phyloP scores from a whole-genome alignment of 805 yeast genomes.

The Sugiyamaella valdiviana region DNA sequence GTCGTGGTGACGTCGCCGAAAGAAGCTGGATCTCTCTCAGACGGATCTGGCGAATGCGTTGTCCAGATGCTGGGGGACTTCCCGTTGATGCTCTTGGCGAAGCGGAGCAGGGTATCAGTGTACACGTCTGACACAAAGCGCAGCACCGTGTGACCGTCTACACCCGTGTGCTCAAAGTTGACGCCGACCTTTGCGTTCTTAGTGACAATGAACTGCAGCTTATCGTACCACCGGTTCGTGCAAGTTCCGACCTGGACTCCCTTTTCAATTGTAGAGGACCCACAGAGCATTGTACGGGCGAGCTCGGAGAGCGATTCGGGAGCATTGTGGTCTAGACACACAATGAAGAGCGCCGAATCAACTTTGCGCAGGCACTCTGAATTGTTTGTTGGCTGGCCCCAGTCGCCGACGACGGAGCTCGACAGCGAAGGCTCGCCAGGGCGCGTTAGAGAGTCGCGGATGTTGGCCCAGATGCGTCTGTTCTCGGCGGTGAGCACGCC shows the following conservation, averaged over 20 bases:
- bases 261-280: slow-evolving; percentile 66
- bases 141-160: slow-evolving; percentile 90
- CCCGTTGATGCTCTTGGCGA: slow-evolving; percentile 75
- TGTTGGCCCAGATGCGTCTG: slow-evolving; percentile 77
- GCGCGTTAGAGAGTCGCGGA: slow-evolving; percentile 40
- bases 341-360: slow-evolving; percentile 75
- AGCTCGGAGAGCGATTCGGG: slow-evolving; percentile 52
- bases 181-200: slow-evolving; percentile 88
- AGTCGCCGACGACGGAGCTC: neutral
- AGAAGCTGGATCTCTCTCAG: slow-evolving; percentile 37
- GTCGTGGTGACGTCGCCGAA: slow-evolving; percentile 48
- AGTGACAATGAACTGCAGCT: slow-evolving; percentile 79
- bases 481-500: slow-evolving; percentile 90
- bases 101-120: slow-evolving; percentile 81
- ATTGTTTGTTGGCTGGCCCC: slow-evolving; percentile 41
- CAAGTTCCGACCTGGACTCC: slow-evolving; percentile 93
- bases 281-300: slow-evolving; percentile 83
- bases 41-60: slow-evolving; percentile 43
- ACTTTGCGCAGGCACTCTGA: slow-evolving; percentile 65
- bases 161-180: slow-evolving; percentile 86
- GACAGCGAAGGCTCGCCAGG: slow-evolving; percentile 34
- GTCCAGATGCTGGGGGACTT: slow-evolving; percentile 71
- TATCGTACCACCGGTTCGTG: slow-evolving; percentile 93
- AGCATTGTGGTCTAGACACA: slow-evolving; percentile 75
- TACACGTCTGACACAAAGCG: slow-evolving; percentile 84